Evolutionary conservation across 352 stramenopile species (phyloP).

Genomic region (Phytophthora pisi): DNA sequence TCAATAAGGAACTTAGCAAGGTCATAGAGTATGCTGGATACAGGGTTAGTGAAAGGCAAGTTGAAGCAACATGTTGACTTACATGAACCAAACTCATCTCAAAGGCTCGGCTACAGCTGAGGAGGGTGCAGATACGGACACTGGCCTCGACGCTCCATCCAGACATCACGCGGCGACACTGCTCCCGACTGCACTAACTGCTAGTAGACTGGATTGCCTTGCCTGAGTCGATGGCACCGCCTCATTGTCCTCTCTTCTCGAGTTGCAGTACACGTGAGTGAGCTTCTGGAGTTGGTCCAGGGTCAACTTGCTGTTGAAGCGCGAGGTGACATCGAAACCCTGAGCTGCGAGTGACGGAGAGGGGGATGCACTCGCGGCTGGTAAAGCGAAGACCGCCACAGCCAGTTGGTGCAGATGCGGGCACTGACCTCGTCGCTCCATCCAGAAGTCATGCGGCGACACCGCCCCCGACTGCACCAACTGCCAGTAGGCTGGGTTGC

Average conservation of each 20-base stretch:
- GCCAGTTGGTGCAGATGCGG: constrained; percentile 66
- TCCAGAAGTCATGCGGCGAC: constrained; percentile 63
- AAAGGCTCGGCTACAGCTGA: background rate
- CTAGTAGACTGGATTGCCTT: constrained; percentile 61
- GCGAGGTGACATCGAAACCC: constrained; percentile 41
- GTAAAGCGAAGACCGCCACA: constrained; percentile 58
- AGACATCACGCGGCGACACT: constrained; percentile 61
- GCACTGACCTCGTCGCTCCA: constrained; percentile 55
- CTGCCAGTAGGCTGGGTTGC: constrained; percentile 63
- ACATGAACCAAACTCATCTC: background rate
- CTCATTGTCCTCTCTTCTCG: constrained; percentile 26
- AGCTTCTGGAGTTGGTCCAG: constrained; percentile 60
- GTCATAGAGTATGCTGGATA: constrained; percentile 1
- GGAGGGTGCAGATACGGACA: constrained; percentile 60
- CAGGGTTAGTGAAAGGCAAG: background rate
- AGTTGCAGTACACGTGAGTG: constrained; percentile 68
- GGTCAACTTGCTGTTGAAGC: constrained; percentile 47
- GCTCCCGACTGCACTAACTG: constrained; percentile 50
- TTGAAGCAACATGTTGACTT: background rate
- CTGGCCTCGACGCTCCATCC: constrained; percentile 52
- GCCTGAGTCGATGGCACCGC: constrained; percentile 24
- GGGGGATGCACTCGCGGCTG: constrained; percentile 46
- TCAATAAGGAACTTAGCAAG: background rate
- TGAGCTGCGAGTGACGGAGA: constrained; percentile 44
- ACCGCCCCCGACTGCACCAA: constrained; percentile 53